A percentile compares a stretch with the other conserved stretches of the same genome.
These are phyloP conservation scores for Mytilinidion resinicola DNA, from an alignment of 495 filamentous ascomycete species.

Conservation along the genomic window DNA sequence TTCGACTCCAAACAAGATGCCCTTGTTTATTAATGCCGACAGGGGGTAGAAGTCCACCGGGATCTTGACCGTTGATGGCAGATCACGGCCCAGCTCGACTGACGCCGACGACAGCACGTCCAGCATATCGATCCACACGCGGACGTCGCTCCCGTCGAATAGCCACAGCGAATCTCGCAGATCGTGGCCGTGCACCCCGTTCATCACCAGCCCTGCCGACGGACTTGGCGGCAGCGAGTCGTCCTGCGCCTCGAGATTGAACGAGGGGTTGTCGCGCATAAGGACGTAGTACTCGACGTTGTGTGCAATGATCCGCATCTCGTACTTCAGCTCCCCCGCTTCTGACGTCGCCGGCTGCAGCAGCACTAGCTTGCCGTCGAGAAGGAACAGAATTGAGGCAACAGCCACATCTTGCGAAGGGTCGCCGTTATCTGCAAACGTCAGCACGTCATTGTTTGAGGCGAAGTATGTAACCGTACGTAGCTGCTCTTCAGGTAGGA, in stretches of 20 bases:
- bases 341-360: conserved; percentile 77
- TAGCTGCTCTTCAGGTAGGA: conserved; percentile 85
- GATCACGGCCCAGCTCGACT: conserved; percentile 51
- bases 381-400: conserved; percentile 87
- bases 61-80: conserved; percentile 59
- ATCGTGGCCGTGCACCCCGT: conserved; percentile 43
- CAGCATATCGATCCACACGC: conserved; percentile 86
- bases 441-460: neutral
- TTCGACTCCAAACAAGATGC: conserved; percentile 84
- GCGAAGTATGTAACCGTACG: conserved; percentile 39
- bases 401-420: conserved; percentile 93
- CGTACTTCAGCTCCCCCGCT: conserved; percentile 80
- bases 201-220: conserved; percentile 44
- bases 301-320: conserved; percentile 93
- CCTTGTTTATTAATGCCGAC: conserved; percentile 76
- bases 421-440: conserved; percentile 66
- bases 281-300: conserved; percentile 92
- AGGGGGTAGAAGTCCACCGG: conserved; percentile 86
- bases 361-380: conserved; percentile 92
- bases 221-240: conserved; percentile 49
- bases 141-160: conserved; percentile 76
- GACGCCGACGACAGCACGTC: conserved; percentile 67
- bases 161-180: conserved; percentile 88
- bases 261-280: conserved; percentile 74
- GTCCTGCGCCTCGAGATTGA: conserved; percentile 28